These are phyloP conservation scores for Obba rivulosa DNA, from an alignment of 768 basidiomycete species.

Conservation along the genomic window DNA sequence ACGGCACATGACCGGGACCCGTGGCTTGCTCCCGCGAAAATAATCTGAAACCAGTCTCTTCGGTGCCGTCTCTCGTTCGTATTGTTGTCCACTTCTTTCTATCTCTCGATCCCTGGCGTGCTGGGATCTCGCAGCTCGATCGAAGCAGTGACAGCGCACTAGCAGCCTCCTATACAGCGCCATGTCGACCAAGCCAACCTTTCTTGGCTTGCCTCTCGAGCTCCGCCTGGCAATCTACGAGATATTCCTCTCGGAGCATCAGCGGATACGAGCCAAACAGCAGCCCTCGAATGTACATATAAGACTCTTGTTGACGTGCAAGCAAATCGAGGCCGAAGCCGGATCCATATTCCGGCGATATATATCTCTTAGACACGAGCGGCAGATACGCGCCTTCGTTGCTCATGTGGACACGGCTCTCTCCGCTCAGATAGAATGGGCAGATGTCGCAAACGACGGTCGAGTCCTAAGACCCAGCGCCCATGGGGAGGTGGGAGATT, in stretches of 20 bases:
- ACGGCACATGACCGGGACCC: conserved; percentile 9
- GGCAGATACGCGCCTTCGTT: conserved; percentile 28
- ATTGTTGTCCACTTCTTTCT: no score
- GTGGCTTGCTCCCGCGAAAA: background rate
- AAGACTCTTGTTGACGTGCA: conserved; percentile 27
- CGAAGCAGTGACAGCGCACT: no score
- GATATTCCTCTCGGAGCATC: conserved; percentile 22
- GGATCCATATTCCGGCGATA: conserved; percentile 24
- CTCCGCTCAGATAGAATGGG: conserved; percentile 24
- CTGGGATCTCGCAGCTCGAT: no score
- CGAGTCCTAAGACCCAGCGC: conserved; percentile 17
- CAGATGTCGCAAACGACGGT: conserved; percentile 37
- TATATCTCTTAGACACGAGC: conserved; percentile 33
- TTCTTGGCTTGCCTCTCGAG: conserved; percentile 28
- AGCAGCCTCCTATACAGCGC: background rate
- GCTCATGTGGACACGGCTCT: conserved; percentile 13
- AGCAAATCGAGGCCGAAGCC: conserved; percentile 28
- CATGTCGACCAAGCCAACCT: conserved; percentile 2
- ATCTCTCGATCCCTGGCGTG: no score
- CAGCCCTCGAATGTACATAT: conserved; percentile 34
- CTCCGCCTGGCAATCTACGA: conserved; percentile 32
- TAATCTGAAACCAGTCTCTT: no score
- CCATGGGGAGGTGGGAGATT: conserved; percentile 10
- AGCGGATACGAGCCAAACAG: conserved; percentile 10
- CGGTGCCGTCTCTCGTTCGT: no score